Conservation (phyloP, 1,284 basidiomycete species). For the Erythrobasidium hasegawianum region DNA sequence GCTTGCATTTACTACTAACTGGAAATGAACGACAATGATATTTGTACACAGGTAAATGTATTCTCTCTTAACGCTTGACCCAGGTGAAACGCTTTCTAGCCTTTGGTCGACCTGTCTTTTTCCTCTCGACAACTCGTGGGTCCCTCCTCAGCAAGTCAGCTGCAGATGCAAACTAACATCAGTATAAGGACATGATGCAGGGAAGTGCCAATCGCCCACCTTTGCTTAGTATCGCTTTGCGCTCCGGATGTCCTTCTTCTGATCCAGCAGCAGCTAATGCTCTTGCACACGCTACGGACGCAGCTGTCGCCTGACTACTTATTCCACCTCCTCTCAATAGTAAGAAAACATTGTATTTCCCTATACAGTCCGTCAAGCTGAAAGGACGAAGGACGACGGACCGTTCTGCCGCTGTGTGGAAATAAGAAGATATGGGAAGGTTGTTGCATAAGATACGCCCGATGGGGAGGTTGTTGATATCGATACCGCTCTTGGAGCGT, state of each 20-base stretch:
- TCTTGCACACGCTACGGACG: conserved; percentile 77
- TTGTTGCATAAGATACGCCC: conserved; percentile 72
- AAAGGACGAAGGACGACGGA: conserved; percentile 77
- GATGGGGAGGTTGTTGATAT: conserved; percentile 18
- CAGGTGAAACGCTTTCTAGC: conserved; percentile 88
- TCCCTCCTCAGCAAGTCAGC: conserved; percentile 85
- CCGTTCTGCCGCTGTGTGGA: conserved; percentile 70
- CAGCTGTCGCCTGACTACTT: conserved; percentile 84
- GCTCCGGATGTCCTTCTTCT: conserved; percentile 63
- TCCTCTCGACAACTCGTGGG: conserved; percentile 94
- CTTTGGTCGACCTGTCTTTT: conserved; percentile 89
- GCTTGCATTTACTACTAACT: background rate
- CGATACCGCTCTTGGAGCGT: conserved; percentile 11
- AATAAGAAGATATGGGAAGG: conserved; percentile 70
- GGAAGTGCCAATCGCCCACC: conserved; percentile 54
- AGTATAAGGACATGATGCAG: background rate
- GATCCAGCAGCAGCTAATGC: conserved; percentile 56
- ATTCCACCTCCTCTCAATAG: conserved; percentile 83
- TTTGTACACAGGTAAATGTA: background rate
- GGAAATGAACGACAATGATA: background rate
- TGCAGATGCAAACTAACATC: conserved; percentile 47
- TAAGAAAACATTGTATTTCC: conserved; percentile 87
- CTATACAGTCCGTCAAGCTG: conserved; percentile 76
- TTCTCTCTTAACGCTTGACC: conserved; percentile 74
- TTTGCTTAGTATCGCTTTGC: conserved; percentile 65